Evolutionary conservation across 257 asterid genomes (phyloP), one percentile per base, ranked within the genome.

Genomic region (Solanum clarkiae): DNA sequence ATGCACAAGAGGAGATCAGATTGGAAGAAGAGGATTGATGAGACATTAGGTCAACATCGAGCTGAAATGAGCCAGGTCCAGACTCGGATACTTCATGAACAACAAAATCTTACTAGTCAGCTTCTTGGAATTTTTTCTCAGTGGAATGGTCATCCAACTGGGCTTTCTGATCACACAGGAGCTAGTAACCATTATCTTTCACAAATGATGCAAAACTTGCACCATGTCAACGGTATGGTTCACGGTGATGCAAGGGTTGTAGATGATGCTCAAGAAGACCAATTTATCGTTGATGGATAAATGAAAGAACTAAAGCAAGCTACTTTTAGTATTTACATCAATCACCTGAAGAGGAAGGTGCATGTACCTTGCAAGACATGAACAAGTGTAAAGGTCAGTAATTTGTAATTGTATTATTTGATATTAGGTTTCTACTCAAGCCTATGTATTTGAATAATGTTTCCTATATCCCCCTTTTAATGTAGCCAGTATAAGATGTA

Each of bases 141-240:
- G 88, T 95, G 98, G 98, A 87, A 97, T 12, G 93, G 96, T 45
- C 98, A 92, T 84, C 91, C 95, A 22, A 72, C 95, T 0, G 94
- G 93, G 69, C 93, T 96, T 29, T 84, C 97, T 18, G 98, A 97
- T 89, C 98, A 91, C 75, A 89, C 91, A 12, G 98, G 97, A 54
- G 97, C 97, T 56, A 91, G 89, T 80, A 90, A 88, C 88, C 98
- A 94, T 88, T 97, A 97, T 86, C 87, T 97, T 62, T 92, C 98
- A 42, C 98, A 96, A 91, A 96, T 95, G 98, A 95, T 96, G 89
- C 99, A 94, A 90, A 96, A 92, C 84, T 89, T 96, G 93, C 97
- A 95, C 86, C 98, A 96, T 83, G 93, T 91, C 22, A 93, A 90
- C 63, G 93, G 91, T 20, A 90, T 95, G 94, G 97, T 91, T 80